A percentile compares a stretch with the other conserved stretches of the same genome.
These are phyloP conservation scores for Plectranthus barbatus DNA, from an alignment of 257 asterid species.

Conservation along the genomic window DNA sequence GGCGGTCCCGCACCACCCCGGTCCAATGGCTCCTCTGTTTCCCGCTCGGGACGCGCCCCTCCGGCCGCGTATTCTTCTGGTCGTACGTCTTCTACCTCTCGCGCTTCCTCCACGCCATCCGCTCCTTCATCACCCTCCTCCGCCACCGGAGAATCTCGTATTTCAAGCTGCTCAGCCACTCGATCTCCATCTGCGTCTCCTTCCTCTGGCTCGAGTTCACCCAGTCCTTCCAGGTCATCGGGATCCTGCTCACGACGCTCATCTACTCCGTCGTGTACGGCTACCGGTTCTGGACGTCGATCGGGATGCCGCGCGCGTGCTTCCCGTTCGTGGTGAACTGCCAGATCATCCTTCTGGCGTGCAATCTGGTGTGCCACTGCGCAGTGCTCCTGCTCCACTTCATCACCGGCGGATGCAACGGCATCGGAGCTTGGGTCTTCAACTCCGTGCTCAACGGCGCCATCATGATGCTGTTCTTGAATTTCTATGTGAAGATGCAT, in stretches of 20 bases:
- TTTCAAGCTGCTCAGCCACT: conserved; percentile 52
- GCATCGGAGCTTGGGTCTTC: conserved; percentile 83
- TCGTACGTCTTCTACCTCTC: conserved; percentile 73
- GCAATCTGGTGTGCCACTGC: conserved; percentile 64
- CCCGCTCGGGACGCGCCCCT: conserved; percentile 82
- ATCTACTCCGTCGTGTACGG: conserved; percentile 71
- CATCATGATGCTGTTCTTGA: conserved; percentile 47
- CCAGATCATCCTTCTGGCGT: conserved; percentile 49
- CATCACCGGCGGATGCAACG: conserved; percentile 79
- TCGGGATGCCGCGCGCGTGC: conserved; percentile 68
- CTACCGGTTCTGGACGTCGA: conserved; percentile 85
- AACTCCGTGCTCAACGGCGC: conserved; percentile 74
- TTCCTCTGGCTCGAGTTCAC: conserved; percentile 90
- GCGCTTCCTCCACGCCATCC: conserved; percentile 63
- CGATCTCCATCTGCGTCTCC: conserved; percentile 53
- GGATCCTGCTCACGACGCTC: conserved; percentile 47
- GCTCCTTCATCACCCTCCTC: conserved; percentile 40
- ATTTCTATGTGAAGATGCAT: conserved; percentile 52
- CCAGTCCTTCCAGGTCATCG: conserved; percentile 76
- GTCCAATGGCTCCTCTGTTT: conserved; percentile 83
- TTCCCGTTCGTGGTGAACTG: conserved; percentile 68
- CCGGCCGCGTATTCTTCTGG: conserved; percentile 94
- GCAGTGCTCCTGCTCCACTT: conserved; percentile 62
- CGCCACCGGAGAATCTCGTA: conserved; percentile 37
- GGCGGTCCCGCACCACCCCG: conserved; percentile 55